These are phyloP conservation scores for Zalaria sp. DNA, from an alignment of 2,329 filamentous ascomycete species.

Conservation along the genomic window DNA sequence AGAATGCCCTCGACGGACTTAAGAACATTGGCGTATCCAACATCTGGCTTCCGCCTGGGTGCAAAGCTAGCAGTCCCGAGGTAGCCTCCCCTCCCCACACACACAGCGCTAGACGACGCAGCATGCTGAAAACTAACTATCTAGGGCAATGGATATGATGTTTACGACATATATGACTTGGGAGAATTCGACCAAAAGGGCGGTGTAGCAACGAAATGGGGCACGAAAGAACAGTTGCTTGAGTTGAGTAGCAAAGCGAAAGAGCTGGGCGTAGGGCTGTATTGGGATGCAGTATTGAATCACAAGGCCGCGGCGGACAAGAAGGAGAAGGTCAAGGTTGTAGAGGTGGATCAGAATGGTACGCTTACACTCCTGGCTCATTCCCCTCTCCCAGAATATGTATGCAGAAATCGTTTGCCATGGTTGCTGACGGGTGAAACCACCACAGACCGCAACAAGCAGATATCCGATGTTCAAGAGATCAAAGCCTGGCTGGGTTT, in stretches of 20 bases:
- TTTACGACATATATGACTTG: conserved; percentile 42
- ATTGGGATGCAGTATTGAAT: conserved; percentile 59
- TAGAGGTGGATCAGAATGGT: conserved; percentile 41
- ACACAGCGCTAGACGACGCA: no score
- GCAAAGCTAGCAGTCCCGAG: conserved; percentile 43
- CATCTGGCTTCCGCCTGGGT: conserved; percentile 55
- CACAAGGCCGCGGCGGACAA: conserved; percentile 55
- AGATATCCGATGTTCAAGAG: conserved; percentile 38
- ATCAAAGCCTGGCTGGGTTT: conserved; percentile 56
- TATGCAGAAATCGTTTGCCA: neutral
- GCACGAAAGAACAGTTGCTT: conserved; percentile 45
- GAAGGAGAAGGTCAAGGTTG: conserved; percentile 45
- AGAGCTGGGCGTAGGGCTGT: conserved; percentile 39
- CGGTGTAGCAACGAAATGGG: conserved; percentile 50
- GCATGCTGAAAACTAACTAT: neutral
- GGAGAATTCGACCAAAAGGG: conserved; percentile 62
- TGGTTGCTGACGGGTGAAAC: neutral
- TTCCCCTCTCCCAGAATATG: neutral
- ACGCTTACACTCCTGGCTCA: neutral
- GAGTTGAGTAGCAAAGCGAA: conserved; percentile 37
- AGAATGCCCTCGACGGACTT: conserved; percentile 36
- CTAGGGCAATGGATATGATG: conserved; percentile 44
- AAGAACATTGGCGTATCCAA: conserved; percentile 46
- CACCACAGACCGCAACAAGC: conserved; percentile 35
- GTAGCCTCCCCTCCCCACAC: neutral